phyloP scores from a whole-genome alignment of 495 filamentous ascomycete genomes.

The Haplographium delicatum region DNA sequence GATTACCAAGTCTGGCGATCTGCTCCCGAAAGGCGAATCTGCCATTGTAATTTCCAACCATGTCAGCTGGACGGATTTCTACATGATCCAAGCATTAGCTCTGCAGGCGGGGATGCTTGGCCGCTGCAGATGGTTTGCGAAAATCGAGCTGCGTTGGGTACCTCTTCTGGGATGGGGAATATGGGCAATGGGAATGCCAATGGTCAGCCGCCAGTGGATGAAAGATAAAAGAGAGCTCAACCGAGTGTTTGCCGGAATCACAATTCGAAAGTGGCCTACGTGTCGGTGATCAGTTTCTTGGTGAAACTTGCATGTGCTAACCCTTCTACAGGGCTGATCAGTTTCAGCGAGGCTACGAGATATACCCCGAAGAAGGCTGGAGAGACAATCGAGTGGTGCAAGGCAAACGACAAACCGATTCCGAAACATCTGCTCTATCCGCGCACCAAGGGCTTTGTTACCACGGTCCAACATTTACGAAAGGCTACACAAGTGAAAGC shows the following conservation, averaged over 20 bases:
- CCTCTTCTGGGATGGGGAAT: conserved; percentile 56
- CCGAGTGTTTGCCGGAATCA: conserved; percentile 45
- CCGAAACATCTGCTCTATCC: conserved; percentile 51
- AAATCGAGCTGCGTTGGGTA: conserved; percentile 47
- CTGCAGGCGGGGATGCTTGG: conserved; percentile 49
- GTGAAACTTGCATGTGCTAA: too few species aligned
- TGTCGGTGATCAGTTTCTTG: too few species aligned
- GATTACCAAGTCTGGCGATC: conserved; percentile 45
- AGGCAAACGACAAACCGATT: conserved; percentile 37
- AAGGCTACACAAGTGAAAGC: conserved; percentile 46
- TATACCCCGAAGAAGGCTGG: conserved; percentile 47
- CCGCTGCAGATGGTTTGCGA: conserved; percentile 52
- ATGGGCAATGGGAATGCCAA: conserved; percentile 56
- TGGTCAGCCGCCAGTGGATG: conserved; percentile 52
- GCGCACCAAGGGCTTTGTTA: conserved; percentile 50
- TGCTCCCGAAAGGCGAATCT: conserved; percentile 40
- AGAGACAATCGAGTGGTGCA: conserved; percentile 44
- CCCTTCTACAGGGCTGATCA: conserved; percentile 47
- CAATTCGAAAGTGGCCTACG: conserved; percentile 43
- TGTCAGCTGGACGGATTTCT: conserved; percentile 55
- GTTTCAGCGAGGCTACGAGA: conserved; percentile 54
- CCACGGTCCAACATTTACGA: conserved; percentile 48
- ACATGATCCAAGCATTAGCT: conserved; percentile 53
- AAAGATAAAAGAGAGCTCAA: conserved; percentile 48
- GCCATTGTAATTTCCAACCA: conserved; percentile 55